These are phyloP conservation scores for Suillus brevipes DNA, from an alignment of 768 basidiomycete genomes.

Conservation along the genomic window DNA sequence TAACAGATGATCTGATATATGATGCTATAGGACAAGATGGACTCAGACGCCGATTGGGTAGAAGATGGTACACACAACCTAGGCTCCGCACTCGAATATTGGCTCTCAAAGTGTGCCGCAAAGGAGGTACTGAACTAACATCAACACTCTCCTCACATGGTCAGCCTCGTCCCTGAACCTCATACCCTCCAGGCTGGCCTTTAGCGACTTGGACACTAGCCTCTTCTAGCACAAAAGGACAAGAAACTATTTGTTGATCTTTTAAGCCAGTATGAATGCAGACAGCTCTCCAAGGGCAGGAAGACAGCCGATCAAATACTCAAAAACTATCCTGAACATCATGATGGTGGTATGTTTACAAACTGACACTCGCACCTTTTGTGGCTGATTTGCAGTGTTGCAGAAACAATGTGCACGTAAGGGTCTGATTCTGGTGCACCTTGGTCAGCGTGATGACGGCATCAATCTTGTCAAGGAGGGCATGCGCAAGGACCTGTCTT, in stretches of 20 bases:
- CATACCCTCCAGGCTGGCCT: background rate
- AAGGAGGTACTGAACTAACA: constrained; percentile 27
- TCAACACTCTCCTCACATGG: background rate
- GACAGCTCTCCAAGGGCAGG: constrained; percentile 84
- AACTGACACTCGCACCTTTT: background rate
- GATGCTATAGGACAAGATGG: constrained; percentile 52
- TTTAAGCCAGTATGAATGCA: constrained; percentile 84
- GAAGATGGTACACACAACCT: constrained; percentile 60
- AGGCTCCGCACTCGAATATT: constrained; percentile 69
- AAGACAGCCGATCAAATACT: constrained; percentile 93
- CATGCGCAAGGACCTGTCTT: constrained; percentile 74
- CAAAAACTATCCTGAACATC: constrained; percentile 92
- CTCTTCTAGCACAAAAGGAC: constrained; percentile 75
- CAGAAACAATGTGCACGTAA: constrained; percentile 98
- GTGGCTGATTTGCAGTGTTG: constrained; percentile 3
- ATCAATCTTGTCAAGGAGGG: constrained; percentile 84
- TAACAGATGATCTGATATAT: background rate
- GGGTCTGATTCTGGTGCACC: constrained; percentile 80
- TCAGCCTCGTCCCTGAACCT: constrained; percentile 1
- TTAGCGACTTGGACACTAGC: constrained; percentile 5
- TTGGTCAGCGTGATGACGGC: constrained; percentile 80
- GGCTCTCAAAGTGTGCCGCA: constrained; percentile 77
- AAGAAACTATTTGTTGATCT: constrained; percentile 83
- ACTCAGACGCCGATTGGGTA: constrained; percentile 72
- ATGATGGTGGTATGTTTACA: constrained; percentile 79